Percentiles rank a stretch among this genome's conserved stretches.
Conservation (phyloP, 768 basidiomycete genomes). For the Pleurotus tuoliensis region DNA sequence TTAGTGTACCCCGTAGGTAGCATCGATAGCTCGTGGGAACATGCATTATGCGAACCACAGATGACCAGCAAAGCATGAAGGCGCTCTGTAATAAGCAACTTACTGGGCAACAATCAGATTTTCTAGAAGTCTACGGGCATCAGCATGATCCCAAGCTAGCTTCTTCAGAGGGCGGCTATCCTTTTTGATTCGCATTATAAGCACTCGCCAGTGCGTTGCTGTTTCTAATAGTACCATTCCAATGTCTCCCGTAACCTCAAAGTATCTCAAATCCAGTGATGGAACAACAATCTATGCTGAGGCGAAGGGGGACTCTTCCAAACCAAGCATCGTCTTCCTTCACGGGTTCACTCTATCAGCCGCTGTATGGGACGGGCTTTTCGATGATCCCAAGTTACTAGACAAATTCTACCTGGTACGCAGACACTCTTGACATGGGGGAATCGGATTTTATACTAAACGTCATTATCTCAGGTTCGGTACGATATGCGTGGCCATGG, state of each 20-base stretch:
- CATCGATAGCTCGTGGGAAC: too few relatives aligned
- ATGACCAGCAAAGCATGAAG: too few relatives aligned
- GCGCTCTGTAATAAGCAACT: too few relatives aligned
- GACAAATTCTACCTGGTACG: background rate
- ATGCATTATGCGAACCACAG: too few relatives aligned
- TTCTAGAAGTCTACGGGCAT: too few relatives aligned
- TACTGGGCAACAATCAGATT: too few relatives aligned
- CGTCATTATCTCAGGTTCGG: background rate
- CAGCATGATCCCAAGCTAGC: too few relatives aligned
- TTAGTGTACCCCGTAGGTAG: too few relatives aligned
- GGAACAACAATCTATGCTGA: slow-evolving; percentile 4
- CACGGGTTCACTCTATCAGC: background rate
- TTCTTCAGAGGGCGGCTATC: too few relatives aligned
- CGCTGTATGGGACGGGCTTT: background rate
- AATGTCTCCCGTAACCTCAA: background rate
- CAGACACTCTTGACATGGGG: background rate
- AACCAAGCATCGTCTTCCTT: slow-evolving; percentile 7
- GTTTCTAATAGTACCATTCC: too few relatives aligned
- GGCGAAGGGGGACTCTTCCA: background rate
- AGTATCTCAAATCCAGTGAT: background rate
- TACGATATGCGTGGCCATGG: slow-evolving; percentile 7
- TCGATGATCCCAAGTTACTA: background rate
- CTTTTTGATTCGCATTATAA: too few relatives aligned
- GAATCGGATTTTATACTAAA: background rate
- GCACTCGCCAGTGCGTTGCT: too few relatives aligned